These are phyloP conservation scores for Encephalitozoon cuniculi DNA, from an alignment of 371 early-diverging fungal species.

Conservation along the genomic window DNA sequence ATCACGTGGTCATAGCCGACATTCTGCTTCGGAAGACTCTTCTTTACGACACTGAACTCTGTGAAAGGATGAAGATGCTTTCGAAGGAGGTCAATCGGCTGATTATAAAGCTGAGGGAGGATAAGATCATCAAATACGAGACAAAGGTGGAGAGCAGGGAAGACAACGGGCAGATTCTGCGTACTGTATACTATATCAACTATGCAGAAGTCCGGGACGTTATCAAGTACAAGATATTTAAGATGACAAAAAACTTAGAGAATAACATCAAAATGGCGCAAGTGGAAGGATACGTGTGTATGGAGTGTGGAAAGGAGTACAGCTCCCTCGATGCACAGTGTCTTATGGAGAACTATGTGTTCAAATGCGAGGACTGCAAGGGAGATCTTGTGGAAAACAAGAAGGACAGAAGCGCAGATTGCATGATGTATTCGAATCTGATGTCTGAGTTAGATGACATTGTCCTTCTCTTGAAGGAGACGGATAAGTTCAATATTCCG, in stretches of 20 bases:
- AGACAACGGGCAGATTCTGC: conserved; percentile 52
- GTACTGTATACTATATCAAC: conserved; percentile 56
- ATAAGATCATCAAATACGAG: conserved; percentile 57
- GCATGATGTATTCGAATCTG: conserved; percentile 34
- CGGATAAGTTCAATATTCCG: conserved; percentile 56
- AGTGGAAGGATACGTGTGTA: conserved; percentile 48
- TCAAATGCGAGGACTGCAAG: conserved; percentile 58
- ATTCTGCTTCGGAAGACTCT: conserved; percentile 56
- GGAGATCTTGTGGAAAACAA: conserved; percentile 56
- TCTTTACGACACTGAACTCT: conserved; percentile 57
- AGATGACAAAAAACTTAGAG: conserved; percentile 59
- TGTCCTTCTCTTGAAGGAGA: conserved; percentile 54
- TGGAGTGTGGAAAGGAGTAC: conserved; percentile 52
- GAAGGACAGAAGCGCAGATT: conserved; percentile 16
- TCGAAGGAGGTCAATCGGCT: conserved; percentile 60
- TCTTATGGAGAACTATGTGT: conserved; percentile 51
- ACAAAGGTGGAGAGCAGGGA: conserved; percentile 54
- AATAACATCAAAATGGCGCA: conserved; percentile 35
- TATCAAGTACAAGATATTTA: conserved; percentile 62
- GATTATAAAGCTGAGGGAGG: conserved; percentile 57
- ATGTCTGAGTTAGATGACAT: conserved; percentile 51
- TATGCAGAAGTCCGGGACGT: conserved; percentile 58
- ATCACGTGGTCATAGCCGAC: conserved; percentile 56
- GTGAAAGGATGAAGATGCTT: conserved; percentile 58
- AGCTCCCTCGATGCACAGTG: conserved; percentile 59